Evolutionary conservation across 192 early-diverging fungal genomes (phyloP).

Genomic region (Jimgerdemannia lactiflua): DNA sequence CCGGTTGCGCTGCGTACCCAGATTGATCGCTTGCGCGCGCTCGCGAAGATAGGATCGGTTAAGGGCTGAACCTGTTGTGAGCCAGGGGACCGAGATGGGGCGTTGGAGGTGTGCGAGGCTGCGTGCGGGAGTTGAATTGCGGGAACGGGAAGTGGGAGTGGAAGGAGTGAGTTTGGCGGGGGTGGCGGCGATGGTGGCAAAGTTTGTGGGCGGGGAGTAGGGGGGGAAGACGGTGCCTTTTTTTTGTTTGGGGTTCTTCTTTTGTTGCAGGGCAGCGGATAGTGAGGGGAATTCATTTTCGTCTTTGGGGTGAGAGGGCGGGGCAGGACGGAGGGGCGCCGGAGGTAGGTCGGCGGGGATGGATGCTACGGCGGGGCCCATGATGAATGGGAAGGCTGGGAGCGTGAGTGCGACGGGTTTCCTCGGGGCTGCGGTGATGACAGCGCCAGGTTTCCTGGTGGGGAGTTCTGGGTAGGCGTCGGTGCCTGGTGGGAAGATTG

Average conservation of each 20-base stretch:
- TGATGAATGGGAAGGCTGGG: conserved; percentile 9
- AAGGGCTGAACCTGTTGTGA: conserved; percentile 41
- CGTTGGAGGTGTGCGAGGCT: not conserved
- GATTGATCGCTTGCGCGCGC: conserved; percentile 44
- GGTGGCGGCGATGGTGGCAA: not conserved
- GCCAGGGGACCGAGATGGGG: conserved; percentile 43
- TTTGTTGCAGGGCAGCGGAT: not conserved
- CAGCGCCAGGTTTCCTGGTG: not conserved
- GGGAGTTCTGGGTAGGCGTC: not conserved
- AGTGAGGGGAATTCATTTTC: not conserved
- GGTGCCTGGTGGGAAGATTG: not conserved
- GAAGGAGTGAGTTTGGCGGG: not conserved
- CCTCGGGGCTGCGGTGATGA: not conserved
- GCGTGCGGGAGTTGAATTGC: not conserved
- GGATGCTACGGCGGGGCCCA: conserved; percentile 28
- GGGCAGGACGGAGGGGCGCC: conserved; percentile 4
- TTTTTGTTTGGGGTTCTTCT: not conserved
- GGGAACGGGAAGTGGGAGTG: not conserved
- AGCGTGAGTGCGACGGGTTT: conserved; percentile 12
- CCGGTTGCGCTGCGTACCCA: conserved; percentile 39
- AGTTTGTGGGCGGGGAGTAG: not conserved
- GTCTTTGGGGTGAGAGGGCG: not conserved
- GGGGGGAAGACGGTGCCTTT: not conserved
- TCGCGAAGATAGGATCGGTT: conserved; percentile 26
- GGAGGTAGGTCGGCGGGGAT: conserved; percentile 23